Percentiles rank a stretch among this genome's conserved stretches.
Conservation (phyloP, 2,329 filamentous ascomycete genomes). For the Epichloe elymi region DNA sequence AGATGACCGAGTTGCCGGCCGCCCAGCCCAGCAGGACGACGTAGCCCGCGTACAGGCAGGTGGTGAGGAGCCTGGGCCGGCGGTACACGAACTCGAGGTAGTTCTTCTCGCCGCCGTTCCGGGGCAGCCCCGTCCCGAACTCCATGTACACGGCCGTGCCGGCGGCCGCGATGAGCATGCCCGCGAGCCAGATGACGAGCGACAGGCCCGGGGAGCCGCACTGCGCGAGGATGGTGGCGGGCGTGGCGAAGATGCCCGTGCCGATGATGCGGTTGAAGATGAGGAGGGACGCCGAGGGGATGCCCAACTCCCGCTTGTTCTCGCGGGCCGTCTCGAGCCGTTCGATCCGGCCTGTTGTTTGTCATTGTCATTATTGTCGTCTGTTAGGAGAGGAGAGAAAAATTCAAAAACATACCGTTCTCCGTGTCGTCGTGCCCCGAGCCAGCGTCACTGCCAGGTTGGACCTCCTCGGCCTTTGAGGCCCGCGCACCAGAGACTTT, state of each 20-base stretch:
- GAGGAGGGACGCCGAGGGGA: slow-evolving; percentile 41
- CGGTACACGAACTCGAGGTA: slow-evolving; percentile 53
- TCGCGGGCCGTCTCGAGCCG: slow-evolving; percentile 27
- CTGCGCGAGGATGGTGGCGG: slow-evolving; percentile 40
- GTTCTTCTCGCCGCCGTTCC: slow-evolving; percentile 54
- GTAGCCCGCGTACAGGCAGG: slow-evolving; percentile 47
- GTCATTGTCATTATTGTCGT: not conserved
- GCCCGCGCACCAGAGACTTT: not conserved
- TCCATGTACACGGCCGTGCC: slow-evolving; percentile 55
- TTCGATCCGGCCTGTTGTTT: not conserved
- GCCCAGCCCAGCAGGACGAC: slow-evolving; percentile 53
- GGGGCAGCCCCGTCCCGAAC: slow-evolving; percentile 50
- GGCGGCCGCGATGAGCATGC: slow-evolving; percentile 46
- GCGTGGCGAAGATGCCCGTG: slow-evolving; percentile 54
- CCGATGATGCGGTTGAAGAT: slow-evolving; percentile 56
- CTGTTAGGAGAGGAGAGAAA: not conserved
- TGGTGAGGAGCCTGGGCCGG: slow-evolving; percentile 46
- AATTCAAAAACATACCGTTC: not conserved
- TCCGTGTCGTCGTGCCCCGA: slow-evolving; percentile 2
- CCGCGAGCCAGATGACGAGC: slow-evolving; percentile 49
- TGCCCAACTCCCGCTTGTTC: slow-evolving; percentile 40
- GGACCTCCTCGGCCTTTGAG: slow-evolving; percentile 4
- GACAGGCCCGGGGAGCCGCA: slow-evolving; percentile 50
- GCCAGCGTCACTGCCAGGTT: slow-evolving; percentile 3
- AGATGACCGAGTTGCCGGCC: slow-evolving; percentile 53